These are phyloP conservation scores for Schizophyllum commune DNA, from an alignment of 1,284 basidiomycete species.

Conservation along the genomic window DNA sequence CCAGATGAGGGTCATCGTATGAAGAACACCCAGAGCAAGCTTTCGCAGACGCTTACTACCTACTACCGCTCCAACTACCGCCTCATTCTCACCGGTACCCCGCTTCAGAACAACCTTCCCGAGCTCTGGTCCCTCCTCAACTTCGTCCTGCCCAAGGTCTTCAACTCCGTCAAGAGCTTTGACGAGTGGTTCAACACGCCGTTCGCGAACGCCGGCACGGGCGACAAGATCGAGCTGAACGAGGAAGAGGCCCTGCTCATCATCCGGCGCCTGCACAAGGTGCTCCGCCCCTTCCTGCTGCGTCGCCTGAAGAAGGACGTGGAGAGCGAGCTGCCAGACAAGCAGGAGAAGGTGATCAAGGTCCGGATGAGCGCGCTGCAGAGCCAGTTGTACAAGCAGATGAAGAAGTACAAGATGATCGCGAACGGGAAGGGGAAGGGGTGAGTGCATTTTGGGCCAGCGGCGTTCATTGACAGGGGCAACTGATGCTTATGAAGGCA, in stretches of 20 bases:
- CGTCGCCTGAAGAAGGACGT: conserved; percentile 98
- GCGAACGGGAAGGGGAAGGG: conserved; percentile 83
- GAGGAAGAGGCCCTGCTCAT: conserved; percentile 99
- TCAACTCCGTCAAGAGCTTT: conserved; percentile 99
- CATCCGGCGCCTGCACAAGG: conserved; percentile 97
- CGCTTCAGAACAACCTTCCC: conserved; percentile 97
- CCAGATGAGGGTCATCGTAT: conserved; percentile 99
- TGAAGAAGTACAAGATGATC: conserved; percentile 97
- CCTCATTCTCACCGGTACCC: conserved; percentile 96
- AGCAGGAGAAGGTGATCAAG: conserved; percentile 99
- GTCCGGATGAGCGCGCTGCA: conserved; percentile 96
- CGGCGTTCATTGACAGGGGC: not conserved
- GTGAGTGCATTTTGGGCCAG: conserved; percentile 31
- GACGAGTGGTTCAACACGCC: conserved; percentile 99
- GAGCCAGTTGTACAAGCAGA: conserved; percentile 93
- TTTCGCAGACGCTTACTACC: conserved; percentile 87
- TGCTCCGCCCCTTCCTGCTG: conserved; percentile 94
- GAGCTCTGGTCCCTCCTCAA: conserved; percentile 98
- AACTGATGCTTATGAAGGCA: conserved; percentile 31
- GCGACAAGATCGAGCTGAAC: conserved; percentile 98
- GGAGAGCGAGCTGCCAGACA: conserved; percentile 95
- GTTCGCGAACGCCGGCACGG: conserved; percentile 94
- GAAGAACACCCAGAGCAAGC: conserved; percentile 98
- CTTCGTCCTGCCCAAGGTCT: conserved; percentile 96
- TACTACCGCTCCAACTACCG: conserved; percentile 93